Evolutionary conservation across 192 early-diverging fungal genomes (phyloP).

Genomic region (Rhizophagus sp.): DNA sequence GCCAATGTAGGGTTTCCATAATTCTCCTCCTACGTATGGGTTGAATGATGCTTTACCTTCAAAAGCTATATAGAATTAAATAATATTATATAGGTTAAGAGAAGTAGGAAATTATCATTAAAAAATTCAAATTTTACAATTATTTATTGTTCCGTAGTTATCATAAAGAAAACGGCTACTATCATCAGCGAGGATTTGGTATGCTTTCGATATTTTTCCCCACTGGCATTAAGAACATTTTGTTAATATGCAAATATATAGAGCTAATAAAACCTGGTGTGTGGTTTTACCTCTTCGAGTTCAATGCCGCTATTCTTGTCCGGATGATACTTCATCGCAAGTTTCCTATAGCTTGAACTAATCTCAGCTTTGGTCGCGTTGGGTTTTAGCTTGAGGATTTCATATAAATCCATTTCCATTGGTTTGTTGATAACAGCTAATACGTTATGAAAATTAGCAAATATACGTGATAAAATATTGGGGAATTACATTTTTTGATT

Average conservation of each 20-base stretch:
- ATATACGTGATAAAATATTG: neutral
- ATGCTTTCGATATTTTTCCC: neutral
- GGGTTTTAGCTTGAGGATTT: conserved; percentile 75
- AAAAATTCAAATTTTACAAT: conserved; percentile 15
- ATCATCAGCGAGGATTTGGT: neutral
- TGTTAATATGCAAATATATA: neutral
- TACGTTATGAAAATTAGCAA: neutral
- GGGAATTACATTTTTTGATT: no score
- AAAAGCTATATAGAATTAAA: neutral
- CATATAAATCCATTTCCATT: conserved; percentile 86
- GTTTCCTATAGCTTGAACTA: conserved; percentile 94
- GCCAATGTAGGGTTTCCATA: conserved; percentile 12
- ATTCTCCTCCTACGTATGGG: neutral
- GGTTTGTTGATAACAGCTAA: conserved; percentile 34
- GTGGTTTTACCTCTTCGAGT: conserved; percentile 3
- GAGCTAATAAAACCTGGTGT: neutral
- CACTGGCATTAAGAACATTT: neutral
- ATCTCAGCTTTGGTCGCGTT: conserved; percentile 75
- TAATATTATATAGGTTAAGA: neutral
- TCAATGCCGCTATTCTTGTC: conserved; percentile 58
- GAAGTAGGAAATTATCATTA: conserved; percentile 22
- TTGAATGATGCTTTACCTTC: neutral
- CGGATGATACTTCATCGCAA: conserved; percentile 83
- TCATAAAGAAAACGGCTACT: neutral
- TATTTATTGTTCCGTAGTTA: neutral